Evolutionary conservation across 306 rosid genomes (phyloP).

Genomic region (Gleditsia sinensis): DNA sequence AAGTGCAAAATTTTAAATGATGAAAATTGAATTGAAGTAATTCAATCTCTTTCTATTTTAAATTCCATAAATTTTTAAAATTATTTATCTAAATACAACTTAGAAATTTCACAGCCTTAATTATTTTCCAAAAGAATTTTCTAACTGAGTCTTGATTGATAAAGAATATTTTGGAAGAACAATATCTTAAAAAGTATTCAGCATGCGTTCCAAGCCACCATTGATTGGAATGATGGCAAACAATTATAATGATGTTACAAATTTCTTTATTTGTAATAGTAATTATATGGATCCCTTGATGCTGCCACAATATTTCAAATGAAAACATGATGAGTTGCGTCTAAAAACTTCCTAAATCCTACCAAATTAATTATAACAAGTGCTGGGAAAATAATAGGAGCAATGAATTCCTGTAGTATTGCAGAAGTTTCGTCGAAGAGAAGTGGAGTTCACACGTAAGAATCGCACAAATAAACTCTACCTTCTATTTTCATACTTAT

Average conservation of each 20-base stretch:
- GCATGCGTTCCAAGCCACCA: conserved; percentile 33
- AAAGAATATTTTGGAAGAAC: conserved; percentile 18
- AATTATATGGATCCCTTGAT: conserved; percentile 40
- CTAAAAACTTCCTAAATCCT: conserved; percentile 15
- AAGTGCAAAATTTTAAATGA: no score
- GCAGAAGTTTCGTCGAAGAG: no score
- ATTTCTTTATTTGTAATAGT: conserved; percentile 6
- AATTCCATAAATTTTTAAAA: no score
- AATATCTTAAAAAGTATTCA: conserved; percentile 13
- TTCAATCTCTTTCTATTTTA: no score
- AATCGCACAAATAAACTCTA: no score
- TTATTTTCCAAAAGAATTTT: neutral
- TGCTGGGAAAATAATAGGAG: no score
- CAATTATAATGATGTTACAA: conserved; percentile 36
- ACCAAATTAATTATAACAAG: conserved; percentile 28
- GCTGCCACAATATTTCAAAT: conserved; percentile 33
- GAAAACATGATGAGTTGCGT: conserved; percentile 32
- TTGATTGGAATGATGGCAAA: conserved; percentile 39
- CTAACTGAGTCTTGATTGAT: conserved; percentile 12
- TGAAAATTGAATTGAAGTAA: no score
- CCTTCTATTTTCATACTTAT: no score
- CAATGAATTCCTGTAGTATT: no score
- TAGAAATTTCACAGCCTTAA: no score
- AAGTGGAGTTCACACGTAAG: no score
- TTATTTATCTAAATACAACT: no score